phyloP scores from a whole-genome alignment of 176 grass and related monocot genomes.

The Ampelocalamus luodianensis region DNA sequence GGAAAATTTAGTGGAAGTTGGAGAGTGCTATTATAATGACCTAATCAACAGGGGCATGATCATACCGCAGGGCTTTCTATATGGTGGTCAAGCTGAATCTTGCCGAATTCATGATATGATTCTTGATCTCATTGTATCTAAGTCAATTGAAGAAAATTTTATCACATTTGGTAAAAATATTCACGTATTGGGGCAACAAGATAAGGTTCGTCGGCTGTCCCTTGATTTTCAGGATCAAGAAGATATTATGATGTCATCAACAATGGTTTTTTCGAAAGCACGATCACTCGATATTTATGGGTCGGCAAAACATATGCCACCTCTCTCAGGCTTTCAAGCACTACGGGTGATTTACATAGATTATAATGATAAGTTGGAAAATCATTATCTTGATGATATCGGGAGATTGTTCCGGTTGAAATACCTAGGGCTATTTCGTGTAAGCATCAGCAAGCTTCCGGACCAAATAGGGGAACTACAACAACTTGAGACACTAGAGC shows the following conservation, averaged over 20 bases:
- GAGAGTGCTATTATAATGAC: conserved; percentile 31
- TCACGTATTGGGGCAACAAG: background rate
- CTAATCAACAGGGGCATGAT: conserved; percentile 32
- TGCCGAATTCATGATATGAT: conserved; percentile 30
- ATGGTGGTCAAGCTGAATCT: background rate
- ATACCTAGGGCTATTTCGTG: background rate
- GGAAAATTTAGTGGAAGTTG: background rate
- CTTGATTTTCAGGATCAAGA: background rate
- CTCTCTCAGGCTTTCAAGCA: no score
- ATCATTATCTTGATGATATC: background rate
- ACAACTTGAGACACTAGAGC: conserved; percentile 13
- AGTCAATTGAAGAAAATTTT: conserved; percentile 17
- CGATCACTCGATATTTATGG: conserved; percentile 17
- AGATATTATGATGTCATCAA: background rate
- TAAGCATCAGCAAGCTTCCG: conserved; percentile 2
- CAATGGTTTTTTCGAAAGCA: background rate
- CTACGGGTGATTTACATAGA: background rate
- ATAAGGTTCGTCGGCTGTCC: conserved; percentile 8
- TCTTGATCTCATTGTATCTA: conserved; percentile 25
- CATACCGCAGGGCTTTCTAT: background rate
- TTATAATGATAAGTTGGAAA: background rate
- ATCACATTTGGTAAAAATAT: background rate
- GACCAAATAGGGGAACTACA: conserved; percentile 31
- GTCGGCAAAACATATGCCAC: background rate
- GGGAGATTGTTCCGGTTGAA: background rate